Conservation (phyloP, 805 yeast genomes). For the Grigorovia transvaalensis region DNA sequence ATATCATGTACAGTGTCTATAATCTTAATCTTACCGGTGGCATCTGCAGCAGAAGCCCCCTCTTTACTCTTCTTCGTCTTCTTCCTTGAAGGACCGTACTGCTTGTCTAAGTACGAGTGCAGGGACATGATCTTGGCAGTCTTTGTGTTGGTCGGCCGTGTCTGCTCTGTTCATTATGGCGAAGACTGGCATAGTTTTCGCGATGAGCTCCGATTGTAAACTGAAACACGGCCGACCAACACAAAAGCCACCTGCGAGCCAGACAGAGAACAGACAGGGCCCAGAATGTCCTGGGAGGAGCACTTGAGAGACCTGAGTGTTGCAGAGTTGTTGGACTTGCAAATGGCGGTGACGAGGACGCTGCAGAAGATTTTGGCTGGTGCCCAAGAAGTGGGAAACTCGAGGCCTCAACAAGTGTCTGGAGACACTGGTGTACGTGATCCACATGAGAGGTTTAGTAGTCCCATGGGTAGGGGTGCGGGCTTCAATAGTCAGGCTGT, state of each 20-base stretch:
- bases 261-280: no score
- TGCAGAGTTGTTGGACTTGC: not conserved
- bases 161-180: no score
- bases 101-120: constrained; percentile 37
- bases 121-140: constrained; percentile 30
- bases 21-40: not conserved
- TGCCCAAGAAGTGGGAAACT: not conserved
- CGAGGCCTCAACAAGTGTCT: no score
- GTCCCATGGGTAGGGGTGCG: no score
- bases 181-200: not conserved
- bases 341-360: not conserved
- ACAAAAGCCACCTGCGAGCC: no score
- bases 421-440: no score
- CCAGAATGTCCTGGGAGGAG: not conserved
- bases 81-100: constrained; percentile 30
- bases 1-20: no score
- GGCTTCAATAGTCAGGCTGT: no score
- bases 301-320: not conserved
- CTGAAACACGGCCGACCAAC: no score
- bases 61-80: constrained; percentile 15
- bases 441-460: no score
- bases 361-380: not conserved
- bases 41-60: constrained; percentile 3
- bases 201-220: not conserved
- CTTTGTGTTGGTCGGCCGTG: not conserved